Evolutionary conservation across 306 rosid genomes (phyloP).

Genomic region (Echinosophora koreensis): DNA sequence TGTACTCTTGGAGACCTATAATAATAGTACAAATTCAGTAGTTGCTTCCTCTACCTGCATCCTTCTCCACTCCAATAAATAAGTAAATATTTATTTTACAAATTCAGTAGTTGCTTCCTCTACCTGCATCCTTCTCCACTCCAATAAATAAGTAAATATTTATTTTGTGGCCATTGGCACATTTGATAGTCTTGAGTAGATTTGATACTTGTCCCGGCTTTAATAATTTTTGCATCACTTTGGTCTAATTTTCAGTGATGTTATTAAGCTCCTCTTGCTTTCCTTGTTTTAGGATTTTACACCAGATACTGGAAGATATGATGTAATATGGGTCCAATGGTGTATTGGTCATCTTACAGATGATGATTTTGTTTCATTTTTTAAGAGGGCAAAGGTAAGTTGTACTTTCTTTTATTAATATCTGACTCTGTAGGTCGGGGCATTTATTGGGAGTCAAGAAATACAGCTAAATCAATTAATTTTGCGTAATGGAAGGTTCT

Average conservation of each 20-base stretch:
- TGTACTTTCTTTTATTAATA: slow-evolving; percentile 33
- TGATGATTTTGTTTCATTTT: slow-evolving; percentile 89
- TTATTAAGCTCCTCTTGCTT: slow-evolving; percentile 44
- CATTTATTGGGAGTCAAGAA: slow-evolving; percentile 11
- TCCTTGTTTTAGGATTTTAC: slow-evolving; percentile 74
- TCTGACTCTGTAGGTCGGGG: slow-evolving; percentile 14
- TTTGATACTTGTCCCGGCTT: background rate
- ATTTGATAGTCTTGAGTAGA: background rate
- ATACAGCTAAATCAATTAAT: background rate
- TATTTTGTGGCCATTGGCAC: slow-evolving; percentile 19
- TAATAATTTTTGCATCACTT: slow-evolving; percentile 2
- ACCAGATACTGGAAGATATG: slow-evolving; percentile 88
- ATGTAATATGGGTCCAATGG: slow-evolving; percentile 98
- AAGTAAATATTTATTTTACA: slow-evolving; percentile 1
- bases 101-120: slow-evolving; percentile 28
- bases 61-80: background rate
- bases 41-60: slow-evolving; percentile 10
- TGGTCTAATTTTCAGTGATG: slow-evolving; percentile 13
- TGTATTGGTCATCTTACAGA: slow-evolving; percentile 98
- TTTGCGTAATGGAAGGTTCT: slow-evolving; percentile 33
- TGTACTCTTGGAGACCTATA: slow-evolving; percentile 10
- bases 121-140: background rate
- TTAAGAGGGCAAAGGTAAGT: slow-evolving; percentile 84
- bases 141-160: background rate
- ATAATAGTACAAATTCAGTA: slow-evolving; percentile 8